Evolutionary conservation across 371 early-diverging fungal species (phyloP), one percentile per base, ranked within the genome.

Genomic region (Lichtheimia ornata): DNA sequence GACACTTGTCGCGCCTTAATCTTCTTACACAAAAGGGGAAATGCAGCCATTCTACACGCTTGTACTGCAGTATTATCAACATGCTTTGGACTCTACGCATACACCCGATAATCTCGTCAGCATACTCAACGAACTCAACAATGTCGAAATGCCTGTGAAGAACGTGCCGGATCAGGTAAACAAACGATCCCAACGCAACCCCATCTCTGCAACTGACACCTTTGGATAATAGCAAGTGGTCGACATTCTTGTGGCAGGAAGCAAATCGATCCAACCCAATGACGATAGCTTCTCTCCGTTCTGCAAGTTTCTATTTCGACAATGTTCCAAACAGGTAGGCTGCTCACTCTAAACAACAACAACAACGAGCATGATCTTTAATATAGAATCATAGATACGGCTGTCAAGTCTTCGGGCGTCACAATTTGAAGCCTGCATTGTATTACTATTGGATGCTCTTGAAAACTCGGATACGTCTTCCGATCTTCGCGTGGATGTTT

Each of bases 281-380:
- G 35, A 74, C 44, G 71, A 73, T 25, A 51, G 61, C 0, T 67
- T 70, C 52, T 66, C 79, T 30, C 50, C 75, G 5, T 78, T 81
- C 56, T 80, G 77, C 58, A 71, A 71, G 45, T 74, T 84, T 40
- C 64, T 82, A 43, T 78, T 72, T 51, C 80, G 73, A 44, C 65
- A 72, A 22, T 65, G 66, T 40, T 69, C 74, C n/a, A 82, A 80
- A 67, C 79, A 79, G 61, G 77, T 68, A 63, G 13, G 57, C n/a
- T 15, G 14, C 54, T 40, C 28, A 11, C 35, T 51, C 25, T 51
- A 22, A 22, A 22, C 2, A 28, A 15, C 50, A 28, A 15, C 50
- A 12, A n/a, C 41, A 44, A n/a, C 5, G 22, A 47, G 56, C 40
- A 40, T 60, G 42, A 42, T 11, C 35, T 22, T 22, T 35, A 35